Evolutionary conservation across 2,329 filamentous ascomycete genomes (phyloP).

Genomic region (Herpotrichia juniperi): DNA sequence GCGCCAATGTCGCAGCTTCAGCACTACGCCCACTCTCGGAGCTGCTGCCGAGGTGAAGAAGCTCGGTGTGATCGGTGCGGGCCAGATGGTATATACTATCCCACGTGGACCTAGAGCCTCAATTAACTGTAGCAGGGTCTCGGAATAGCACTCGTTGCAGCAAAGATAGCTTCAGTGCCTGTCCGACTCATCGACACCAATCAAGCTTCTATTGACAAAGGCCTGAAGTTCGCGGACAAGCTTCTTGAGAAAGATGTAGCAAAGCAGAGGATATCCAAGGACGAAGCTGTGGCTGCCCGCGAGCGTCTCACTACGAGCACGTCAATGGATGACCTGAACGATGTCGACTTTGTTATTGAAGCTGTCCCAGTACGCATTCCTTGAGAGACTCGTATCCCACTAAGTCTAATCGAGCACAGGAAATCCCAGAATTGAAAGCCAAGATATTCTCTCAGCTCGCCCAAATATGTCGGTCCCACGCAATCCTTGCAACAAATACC

Average conservation of each 20-base stretch:
- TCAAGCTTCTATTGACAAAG: constrained; percentile 85
- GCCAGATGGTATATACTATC: constrained; percentile 80
- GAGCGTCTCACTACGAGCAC: constrained; percentile 73
- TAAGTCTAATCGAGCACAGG: constrained; percentile 43
- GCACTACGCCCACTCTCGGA: constrained; percentile 64
- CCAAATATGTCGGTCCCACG: constrained; percentile 78
- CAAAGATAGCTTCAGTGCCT: constrained; percentile 79
- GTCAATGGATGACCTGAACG: constrained; percentile 75
- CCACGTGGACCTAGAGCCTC: neutral
- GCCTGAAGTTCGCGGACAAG: constrained; percentile 90
- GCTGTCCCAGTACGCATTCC: constrained; percentile 70
- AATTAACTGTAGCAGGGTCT: constrained; percentile 69
- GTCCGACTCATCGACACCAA: constrained; percentile 87
- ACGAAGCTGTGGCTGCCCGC: constrained; percentile 76
- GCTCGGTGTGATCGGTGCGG: constrained; percentile 90
- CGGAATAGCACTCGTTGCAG: constrained; percentile 93
- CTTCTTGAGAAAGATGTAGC: constrained; percentile 90
- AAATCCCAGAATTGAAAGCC: constrained; percentile 86
- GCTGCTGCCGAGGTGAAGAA: constrained; percentile 78
- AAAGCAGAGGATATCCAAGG: constrained; percentile 83
- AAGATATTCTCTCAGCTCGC: constrained; percentile 86
- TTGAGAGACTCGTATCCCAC: constrained; percentile 3
- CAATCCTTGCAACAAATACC: constrained; percentile 95
- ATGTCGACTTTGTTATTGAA: constrained; percentile 97
- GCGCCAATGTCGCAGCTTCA: constrained; percentile 63